Evolutionary conservation across 768 basidiomycete species (phyloP).

Genomic region (Tephrocybe sp.): DNA sequence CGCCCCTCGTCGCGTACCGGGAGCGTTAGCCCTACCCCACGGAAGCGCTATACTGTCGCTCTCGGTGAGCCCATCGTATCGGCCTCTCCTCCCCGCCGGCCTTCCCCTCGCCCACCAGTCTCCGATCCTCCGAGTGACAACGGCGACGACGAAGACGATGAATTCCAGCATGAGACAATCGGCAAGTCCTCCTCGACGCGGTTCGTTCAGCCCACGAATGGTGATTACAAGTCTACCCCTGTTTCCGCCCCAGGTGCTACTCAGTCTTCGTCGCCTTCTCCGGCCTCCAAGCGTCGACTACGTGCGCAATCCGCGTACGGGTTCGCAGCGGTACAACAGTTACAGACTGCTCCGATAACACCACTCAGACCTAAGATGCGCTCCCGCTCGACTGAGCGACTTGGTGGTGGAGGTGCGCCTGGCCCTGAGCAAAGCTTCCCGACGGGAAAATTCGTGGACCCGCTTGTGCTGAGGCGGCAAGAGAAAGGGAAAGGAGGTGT

Average conservation of each 20-base stretch:
- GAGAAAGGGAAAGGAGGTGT: slow-evolving; percentile 51
- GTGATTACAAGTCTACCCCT: slow-evolving; percentile 23
- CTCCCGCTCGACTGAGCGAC: slow-evolving; percentile 39
- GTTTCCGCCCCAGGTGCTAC: background rate
- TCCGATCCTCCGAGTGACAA: slow-evolving; percentile 32
- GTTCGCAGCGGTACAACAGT: slow-evolving; percentile 33
- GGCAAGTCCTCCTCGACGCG: slow-evolving; percentile 49
- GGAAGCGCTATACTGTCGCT: slow-evolving; percentile 86
- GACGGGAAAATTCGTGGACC: slow-evolving; percentile 67
- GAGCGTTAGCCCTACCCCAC: slow-evolving; percentile 69
- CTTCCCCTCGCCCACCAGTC: slow-evolving; percentile 29
- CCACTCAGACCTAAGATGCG: slow-evolving; percentile 36
- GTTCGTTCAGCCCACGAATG: slow-evolving; percentile 14
- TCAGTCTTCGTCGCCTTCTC: slow-evolving; percentile 19
- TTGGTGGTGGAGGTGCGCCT: slow-evolving; percentile 3
- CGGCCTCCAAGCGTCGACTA: slow-evolving; percentile 31
- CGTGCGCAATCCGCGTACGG: slow-evolving; percentile 64
- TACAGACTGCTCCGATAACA: slow-evolving; percentile 25
- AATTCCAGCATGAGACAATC: slow-evolving; percentile 57
- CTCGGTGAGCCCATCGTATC: slow-evolving; percentile 70
- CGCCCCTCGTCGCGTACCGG: slow-evolving; percentile 38
- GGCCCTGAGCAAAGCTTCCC: slow-evolving; percentile 27
- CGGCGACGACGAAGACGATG: slow-evolving; percentile 29
- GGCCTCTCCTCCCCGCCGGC: slow-evolving; percentile 23
- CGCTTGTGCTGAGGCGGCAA: slow-evolving; percentile 67